Evolutionary conservation across 305 asterid genomes (phyloP).

Genomic region (Solanum hybrid): DNA sequence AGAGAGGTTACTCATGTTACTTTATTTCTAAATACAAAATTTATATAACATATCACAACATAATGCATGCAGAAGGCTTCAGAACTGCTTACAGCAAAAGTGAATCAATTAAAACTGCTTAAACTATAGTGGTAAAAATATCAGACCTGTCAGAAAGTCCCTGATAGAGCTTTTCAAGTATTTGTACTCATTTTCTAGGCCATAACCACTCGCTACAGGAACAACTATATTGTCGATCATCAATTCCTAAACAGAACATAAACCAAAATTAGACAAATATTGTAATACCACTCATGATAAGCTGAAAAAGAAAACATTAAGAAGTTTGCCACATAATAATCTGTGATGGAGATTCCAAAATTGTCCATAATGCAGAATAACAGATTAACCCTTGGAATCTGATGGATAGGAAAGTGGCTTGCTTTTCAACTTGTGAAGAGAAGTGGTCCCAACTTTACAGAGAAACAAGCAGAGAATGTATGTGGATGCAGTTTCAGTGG

Average conservation of each 20-base stretch:
- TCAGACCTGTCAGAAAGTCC: conserved; percentile 62
- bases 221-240: conserved; percentile 65
- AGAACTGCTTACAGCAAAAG: background rate
- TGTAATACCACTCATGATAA: background rate
- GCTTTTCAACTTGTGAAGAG: background rate
- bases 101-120: background rate
- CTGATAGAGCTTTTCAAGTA: conserved; percentile 80
- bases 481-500: background rate
- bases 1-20: background rate
- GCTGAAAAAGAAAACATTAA: background rate
- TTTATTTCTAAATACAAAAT: background rate
- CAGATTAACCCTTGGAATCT: background rate
- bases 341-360: background rate
- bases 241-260: conserved; percentile 52
- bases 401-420: background rate
- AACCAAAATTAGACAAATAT: background rate
- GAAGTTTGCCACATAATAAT: background rate
- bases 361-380: background rate
- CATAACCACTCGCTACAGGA: conserved; percentile 65
- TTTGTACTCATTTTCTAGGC: conserved; percentile 58
- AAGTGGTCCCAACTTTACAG: background rate
- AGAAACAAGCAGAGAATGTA: background rate
- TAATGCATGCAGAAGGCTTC: background rate
- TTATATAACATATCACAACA: background rate
- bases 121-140: background rate